Conservation (phyloP, 139 green algal genomes). For the Astrephomene gubernaculifera region DNA sequence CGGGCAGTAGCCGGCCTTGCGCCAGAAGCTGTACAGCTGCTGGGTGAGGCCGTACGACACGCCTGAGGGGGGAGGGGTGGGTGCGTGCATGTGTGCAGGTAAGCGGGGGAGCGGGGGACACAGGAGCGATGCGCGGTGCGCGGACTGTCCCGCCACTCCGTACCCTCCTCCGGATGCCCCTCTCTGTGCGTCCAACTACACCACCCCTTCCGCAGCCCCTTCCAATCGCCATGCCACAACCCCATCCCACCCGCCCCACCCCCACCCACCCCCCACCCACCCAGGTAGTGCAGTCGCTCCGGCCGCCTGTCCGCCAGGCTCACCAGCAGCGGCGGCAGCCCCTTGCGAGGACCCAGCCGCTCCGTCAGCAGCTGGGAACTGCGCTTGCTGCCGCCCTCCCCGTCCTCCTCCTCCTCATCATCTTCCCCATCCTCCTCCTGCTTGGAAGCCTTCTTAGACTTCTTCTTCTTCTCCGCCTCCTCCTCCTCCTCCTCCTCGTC, state of each 20-base stretch:
- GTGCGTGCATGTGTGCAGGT: no score
- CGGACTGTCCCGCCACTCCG: no score
- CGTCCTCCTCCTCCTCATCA: slow-evolving; percentile 18
- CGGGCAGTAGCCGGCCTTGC: slow-evolving; percentile 77
- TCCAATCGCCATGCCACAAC: not conserved
- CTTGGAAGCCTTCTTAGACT: no score
- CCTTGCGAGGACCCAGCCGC: slow-evolving; percentile 76
- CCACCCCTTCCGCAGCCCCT: not conserved
- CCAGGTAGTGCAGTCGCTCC: slow-evolving; percentile 95
- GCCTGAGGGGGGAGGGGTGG: slow-evolving; percentile 43
- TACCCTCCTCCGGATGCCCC: no score
- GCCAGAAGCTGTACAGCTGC: slow-evolving; percentile 96
- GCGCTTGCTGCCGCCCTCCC: slow-evolving; percentile 16
- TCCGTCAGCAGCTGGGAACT: slow-evolving; percentile 77
- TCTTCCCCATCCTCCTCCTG: slow-evolving; percentile 43
- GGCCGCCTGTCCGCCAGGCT: slow-evolving; percentile 80
- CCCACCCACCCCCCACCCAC: slow-evolving; percentile 8
- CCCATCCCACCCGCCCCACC: not conserved
- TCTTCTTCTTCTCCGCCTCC: not conserved
- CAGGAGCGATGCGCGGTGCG: no score
- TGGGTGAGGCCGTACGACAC: slow-evolving; percentile 94
- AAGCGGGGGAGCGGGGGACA: no score
- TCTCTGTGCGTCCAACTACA: no score
- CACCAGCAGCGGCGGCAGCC: slow-evolving; percentile 92
- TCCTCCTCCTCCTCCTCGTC: slow-evolving; percentile 7